phyloP scores from a whole-genome alignment of 2,329 filamentous ascomycete genomes.

The Leptographium radiaticola region DNA sequence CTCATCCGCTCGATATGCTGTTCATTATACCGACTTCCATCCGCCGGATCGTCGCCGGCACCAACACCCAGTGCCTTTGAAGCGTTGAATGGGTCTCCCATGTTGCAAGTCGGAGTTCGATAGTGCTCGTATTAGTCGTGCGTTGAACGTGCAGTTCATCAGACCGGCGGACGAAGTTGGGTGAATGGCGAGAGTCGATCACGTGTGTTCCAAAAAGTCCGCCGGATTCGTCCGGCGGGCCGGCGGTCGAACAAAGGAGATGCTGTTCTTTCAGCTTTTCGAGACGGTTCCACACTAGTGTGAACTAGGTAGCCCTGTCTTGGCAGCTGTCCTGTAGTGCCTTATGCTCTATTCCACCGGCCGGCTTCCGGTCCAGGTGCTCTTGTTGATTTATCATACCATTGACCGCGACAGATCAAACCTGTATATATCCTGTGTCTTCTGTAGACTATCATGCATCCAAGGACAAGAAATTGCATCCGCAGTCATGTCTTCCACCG shows the following conservation, averaged over 20 bases:
- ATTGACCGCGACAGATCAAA: neutral
- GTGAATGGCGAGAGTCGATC: neutral
- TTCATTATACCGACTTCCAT: neutral
- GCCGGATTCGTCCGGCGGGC: neutral
- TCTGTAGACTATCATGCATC: neutral
- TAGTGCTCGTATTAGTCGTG: neutral
- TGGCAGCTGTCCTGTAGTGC: neutral
- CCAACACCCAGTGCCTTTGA: neutral
- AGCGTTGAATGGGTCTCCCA: neutral
- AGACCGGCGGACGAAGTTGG: neutral
- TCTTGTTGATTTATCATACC: neutral
- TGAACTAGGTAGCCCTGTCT: neutral
- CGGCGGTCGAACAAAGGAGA: neutral
- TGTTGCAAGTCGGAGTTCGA: neutral
- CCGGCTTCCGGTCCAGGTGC: neutral
- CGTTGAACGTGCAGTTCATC: neutral
- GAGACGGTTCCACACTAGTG: too few relatives aligned
- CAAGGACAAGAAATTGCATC: neutral
- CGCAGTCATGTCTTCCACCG: neutral
- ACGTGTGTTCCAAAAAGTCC: neutral
- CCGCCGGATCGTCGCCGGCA: neutral
- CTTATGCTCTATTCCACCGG: neutral
- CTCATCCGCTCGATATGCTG: neutral
- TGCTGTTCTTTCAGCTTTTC: too few relatives aligned
- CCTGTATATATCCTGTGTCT: neutral